Evolutionary conservation across 805 yeast species (phyloP).

Genomic region (Metschnikowia picachoensis): DNA sequence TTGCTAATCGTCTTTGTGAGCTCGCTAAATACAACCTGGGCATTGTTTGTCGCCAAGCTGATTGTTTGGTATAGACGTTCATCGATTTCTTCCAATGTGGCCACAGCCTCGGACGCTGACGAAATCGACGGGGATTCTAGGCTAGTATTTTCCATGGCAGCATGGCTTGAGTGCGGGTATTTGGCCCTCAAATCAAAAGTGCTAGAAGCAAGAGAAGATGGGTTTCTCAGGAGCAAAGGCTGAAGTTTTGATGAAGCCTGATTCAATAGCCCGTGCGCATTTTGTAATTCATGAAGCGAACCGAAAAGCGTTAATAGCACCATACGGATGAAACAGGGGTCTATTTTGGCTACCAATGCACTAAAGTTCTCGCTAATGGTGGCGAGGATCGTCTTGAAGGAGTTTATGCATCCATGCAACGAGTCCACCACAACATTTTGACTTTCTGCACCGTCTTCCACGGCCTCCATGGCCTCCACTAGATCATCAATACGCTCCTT

Average conservation of each 20-base stretch:
- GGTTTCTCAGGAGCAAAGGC: slow-evolving; percentile 2
- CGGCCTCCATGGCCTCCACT: slow-evolving; percentile 52
- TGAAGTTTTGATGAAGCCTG: not conserved
- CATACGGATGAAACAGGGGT: slow-evolving; percentile 51
- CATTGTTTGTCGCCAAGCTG: slow-evolving; percentile 58
- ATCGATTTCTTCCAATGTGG: slow-evolving; percentile 47
- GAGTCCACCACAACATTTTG: slow-evolving; percentile 28
- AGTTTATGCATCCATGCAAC: slow-evolving; percentile 34
- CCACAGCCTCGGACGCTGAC: slow-evolving; percentile 11
- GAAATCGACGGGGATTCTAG: slow-evolving; percentile 11
- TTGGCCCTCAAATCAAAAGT: slow-evolving; percentile 8
- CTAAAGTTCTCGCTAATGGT: slow-evolving; percentile 46
- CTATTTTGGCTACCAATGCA: slow-evolving; percentile 51
- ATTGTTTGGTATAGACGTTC: slow-evolving; percentile 63
- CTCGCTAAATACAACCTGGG: slow-evolving; percentile 75
- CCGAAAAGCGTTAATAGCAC: slow-evolving; percentile 41
- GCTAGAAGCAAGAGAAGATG: slow-evolving; percentile 3
- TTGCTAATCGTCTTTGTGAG: slow-evolving; percentile 63
- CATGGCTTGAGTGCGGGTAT: slow-evolving; percentile 6
- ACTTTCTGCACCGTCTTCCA: slow-evolving; percentile 34
- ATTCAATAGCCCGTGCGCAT: slow-evolving; percentile 51
- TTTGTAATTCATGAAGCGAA: slow-evolving; percentile 61
- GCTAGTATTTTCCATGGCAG: slow-evolving; percentile 4
- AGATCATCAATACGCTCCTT: slow-evolving; percentile 54
- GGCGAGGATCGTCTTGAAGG: slow-evolving; percentile 50